phyloP scores from a whole-genome alignment of 768 basidiomycete genomes.

The Leucogyrophana mollusca region DNA sequence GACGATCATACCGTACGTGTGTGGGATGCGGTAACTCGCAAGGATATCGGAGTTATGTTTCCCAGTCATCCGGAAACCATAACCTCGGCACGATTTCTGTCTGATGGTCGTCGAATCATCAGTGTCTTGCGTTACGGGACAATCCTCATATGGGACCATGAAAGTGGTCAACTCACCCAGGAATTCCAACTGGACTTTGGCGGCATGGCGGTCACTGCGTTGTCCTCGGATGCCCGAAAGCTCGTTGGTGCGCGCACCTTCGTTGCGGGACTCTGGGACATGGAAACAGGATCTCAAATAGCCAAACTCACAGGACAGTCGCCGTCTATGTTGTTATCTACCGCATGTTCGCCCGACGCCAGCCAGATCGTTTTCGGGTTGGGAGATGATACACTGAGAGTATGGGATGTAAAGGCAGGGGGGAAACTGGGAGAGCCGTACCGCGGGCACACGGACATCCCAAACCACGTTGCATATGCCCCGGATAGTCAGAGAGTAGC shows the following conservation, averaged over 20 bases:
- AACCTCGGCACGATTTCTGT: not conserved
- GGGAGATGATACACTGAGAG: constrained; percentile 6
- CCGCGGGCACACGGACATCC: not conserved
- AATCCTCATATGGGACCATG: constrained; percentile 8
- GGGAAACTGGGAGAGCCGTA: constrained; percentile 4
- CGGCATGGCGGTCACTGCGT: not conserved
- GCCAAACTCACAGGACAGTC: not conserved
- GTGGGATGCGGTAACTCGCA: constrained; percentile 10
- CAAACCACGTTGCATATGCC: constrained; percentile 12
- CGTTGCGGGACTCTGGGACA: not conserved
- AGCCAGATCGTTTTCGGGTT: constrained; percentile 10
- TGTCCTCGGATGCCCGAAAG: not conserved
- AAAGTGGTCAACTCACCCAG: not conserved
- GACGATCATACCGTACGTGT: constrained; percentile 8
- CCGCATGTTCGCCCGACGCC: constrained; percentile 9
- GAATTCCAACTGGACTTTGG: not conserved
- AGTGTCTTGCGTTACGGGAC: constrained; percentile 9
- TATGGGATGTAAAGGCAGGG: constrained; percentile 13
- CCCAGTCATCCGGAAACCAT: not conserved
- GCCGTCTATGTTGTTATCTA: not conserved
- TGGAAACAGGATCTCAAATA: constrained; percentile 3
- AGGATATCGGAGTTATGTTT: not conserved
- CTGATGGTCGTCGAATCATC: constrained; percentile 6
- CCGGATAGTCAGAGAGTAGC: constrained; percentile 9
- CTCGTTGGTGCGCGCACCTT: not conserved